Conservation (phyloP, 257 asterid species). For the Solanum appendiculatum region DNA sequence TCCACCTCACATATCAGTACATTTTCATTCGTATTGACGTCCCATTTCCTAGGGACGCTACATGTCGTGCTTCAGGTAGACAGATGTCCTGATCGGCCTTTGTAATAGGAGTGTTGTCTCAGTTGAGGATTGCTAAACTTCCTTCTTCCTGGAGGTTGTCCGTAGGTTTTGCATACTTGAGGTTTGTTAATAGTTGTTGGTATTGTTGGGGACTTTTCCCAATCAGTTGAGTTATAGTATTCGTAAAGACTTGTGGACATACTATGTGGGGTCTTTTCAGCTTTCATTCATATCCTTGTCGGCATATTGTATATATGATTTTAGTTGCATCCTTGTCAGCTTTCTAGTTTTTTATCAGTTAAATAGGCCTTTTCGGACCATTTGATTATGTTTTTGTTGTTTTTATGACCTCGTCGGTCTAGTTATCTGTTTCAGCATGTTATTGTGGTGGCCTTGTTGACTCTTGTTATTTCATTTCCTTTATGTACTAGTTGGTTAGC, state of each 20-base stretch:
- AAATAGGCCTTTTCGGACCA: neutral
- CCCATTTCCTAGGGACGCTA: neutral
- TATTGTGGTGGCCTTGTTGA: neutral
- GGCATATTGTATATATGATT: neutral
- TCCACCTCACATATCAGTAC: no score
- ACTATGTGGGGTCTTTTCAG: neutral
- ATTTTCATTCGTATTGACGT: neutral
- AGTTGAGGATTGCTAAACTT: no score
- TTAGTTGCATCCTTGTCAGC: neutral
- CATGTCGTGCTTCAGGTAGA: neutral
- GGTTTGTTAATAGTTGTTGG: neutral
- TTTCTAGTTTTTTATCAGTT: neutral
- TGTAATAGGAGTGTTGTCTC: neutral
- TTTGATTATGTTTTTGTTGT: no score
- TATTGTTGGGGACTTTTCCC: neutral
- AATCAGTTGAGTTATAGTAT: no score
- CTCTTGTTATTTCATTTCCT: neutral
- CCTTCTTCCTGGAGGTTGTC: no score
- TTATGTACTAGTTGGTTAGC: neutral
- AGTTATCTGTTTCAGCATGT: neutral
- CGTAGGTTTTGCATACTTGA: no score
- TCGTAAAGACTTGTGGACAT: neutral
- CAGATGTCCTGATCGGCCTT: neutral
- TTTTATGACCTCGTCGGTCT: neutral
- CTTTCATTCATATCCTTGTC: neutral